Evolutionary conservation across 768 basidiomycete species (phyloP), one percentile per base, ranked within the genome.

Genomic region (Tulasnella sp.): DNA sequence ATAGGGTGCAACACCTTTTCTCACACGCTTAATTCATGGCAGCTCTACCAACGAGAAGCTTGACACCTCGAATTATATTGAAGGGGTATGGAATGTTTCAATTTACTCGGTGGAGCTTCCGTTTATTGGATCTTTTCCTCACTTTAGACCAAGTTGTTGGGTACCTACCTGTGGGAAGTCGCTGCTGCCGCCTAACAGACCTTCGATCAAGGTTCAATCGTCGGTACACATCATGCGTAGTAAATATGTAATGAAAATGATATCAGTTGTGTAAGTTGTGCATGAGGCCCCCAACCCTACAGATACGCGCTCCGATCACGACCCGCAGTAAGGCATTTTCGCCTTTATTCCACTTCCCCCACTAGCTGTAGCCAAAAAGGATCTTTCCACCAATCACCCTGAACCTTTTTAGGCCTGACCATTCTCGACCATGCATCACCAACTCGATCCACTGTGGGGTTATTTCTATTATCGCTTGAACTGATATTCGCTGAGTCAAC

Each of bases 11-110:
- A n/a, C n/a, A n/a, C n/a, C n/a, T n/a, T n/a, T n/a, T n/a, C n/a
- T n/a, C 20, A 45, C 22, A 28, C 13, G 27, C 19, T 34, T 41
- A 19, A 2, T 5, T 15, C 20, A 35, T 49, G 50, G 2, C 56
- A 87, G 86, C 66, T 88, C 85, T 45, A 90, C 85, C 9, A 92
- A 93, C 64, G 93, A 96, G 73, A 98, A 98, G 66, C 70, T 98
- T 45, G 91, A 98, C 66, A 70, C 70, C 46, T 78, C 77, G 42
- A 98, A 98, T 70, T 95, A 81, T 66, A 81, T 95, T 54, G 69
- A 86, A 65, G 84, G 82, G 61, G 87, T 83, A 66, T 64, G 78
- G 62, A 15, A 40, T 48, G 13, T 25, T 48, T n/a, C 45, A 10
- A 41, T 15, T 4, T 10, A 16, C 27, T 13, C 12, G 13, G 28